Percentiles rank a stretch among this genome's conserved stretches.
phyloP scores from a whole-genome alignment of 1,284 basidiomycete species.

The Phlebopus sp. region DNA sequence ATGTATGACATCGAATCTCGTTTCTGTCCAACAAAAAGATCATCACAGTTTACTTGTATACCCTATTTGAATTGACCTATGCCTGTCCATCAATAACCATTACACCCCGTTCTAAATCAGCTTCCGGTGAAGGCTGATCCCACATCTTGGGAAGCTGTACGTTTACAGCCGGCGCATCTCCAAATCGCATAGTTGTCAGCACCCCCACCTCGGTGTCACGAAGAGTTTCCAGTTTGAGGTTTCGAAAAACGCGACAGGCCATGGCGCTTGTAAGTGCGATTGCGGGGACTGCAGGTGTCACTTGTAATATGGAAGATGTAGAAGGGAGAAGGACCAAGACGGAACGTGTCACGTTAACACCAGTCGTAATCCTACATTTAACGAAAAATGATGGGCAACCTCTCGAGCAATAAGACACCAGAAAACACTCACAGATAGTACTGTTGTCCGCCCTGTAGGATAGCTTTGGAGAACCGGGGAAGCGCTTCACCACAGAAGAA shows the following conservation, averaged over 20 bases:
- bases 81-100: not conserved
- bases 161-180: constrained; percentile 2
- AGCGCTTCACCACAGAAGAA: constrained; percentile 14
- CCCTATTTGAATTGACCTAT: no score
- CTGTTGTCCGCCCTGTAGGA: constrained; percentile 30
- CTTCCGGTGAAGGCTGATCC: not conserved
- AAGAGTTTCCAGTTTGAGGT: constrained; percentile 28
- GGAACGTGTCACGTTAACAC: constrained; percentile 18
- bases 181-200: constrained; percentile 22
- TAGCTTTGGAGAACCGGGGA: constrained; percentile 25
- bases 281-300: constrained; percentile 18
- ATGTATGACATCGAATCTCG: no score
- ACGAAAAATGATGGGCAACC: not conserved
- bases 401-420: not conserved
- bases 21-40: no score
- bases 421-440: constrained; percentile 28
- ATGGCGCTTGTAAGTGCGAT: constrained; percentile 30
- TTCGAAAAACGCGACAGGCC: constrained; percentile 33
- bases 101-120: constrained; percentile 2
- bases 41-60: no score
- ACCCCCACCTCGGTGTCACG: constrained; percentile 7
- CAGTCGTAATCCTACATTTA: constrained; percentile 19
- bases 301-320: constrained; percentile 16
- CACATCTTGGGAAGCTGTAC: constrained; percentile 1
- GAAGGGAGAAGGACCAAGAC: constrained; percentile 2